Evolutionary conservation across 148 eudicot species (phyloP).

Genomic region (Nepenthes gracilis): DNA sequence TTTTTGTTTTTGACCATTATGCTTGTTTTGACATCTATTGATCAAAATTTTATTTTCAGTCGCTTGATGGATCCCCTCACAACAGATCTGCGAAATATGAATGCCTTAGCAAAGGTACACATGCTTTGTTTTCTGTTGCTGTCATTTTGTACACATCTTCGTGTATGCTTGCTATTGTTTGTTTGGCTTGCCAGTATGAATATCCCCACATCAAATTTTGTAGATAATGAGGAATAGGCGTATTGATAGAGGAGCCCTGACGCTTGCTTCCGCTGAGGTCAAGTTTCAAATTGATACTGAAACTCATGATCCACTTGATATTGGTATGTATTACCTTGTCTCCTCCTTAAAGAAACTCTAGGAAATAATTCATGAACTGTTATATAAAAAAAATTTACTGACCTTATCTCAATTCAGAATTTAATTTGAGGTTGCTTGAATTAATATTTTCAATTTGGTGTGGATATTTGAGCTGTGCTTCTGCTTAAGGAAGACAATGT

Average conservation of each 20-base stretch:
- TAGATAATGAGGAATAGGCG: constrained; percentile 94
- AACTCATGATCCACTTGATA: constrained; percentile 98
- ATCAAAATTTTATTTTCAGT: constrained; percentile 25
- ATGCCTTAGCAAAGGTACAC: constrained; percentile 78
- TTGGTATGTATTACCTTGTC: constrained; percentile 38
- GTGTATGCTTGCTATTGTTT: neutral
- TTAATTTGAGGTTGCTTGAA: neutral
- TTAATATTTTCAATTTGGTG: neutral
- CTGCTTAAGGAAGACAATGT: neutral
- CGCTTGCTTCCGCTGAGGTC: constrained; percentile 99
- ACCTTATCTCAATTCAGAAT: no score
- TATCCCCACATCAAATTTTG: constrained; percentile 7
- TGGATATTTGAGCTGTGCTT: neutral
- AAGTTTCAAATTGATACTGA: constrained; percentile 96
- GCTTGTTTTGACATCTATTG: neutral
- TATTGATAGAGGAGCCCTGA: constrained; percentile 91
- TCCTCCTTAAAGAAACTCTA: neutral
- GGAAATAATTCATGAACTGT: neutral
- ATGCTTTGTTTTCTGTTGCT: neutral
- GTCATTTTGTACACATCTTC: neutral
- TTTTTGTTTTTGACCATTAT: neutral
- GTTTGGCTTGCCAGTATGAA: neutral
- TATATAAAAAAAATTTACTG: no score
- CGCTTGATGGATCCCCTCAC: constrained; percentile 90
- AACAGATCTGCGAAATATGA: constrained; percentile 85